A percentile compares a stretch with the other conserved stretches of the same genome.
phyloP scores from a whole-genome alignment of 768 basidiomycete genomes.

The Termitomyces sp. region DNA sequence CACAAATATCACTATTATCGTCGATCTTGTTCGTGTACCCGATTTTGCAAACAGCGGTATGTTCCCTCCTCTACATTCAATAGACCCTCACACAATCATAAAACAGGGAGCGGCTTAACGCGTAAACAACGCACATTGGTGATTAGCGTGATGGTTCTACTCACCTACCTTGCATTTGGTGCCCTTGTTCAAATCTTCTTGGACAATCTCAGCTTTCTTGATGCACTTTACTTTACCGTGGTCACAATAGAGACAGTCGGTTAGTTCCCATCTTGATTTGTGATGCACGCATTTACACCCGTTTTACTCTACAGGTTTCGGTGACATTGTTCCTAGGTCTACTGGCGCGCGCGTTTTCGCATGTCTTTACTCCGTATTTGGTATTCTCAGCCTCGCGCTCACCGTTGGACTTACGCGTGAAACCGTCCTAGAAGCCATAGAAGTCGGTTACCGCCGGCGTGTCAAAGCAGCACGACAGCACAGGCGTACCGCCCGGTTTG shows the following conservation, averaged over 20 bases:
- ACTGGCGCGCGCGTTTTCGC: constrained; percentile 54
- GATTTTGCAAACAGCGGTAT: constrained; percentile 63
- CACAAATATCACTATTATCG: constrained; percentile 63
- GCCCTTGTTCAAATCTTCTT: constrained; percentile 53
- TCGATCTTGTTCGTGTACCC: constrained; percentile 53
- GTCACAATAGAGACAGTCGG: constrained; percentile 69
- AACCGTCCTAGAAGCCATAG: constrained; percentile 67
- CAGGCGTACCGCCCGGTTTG: constrained; percentile 36
- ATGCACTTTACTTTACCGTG: constrained; percentile 75
- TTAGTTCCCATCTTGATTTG: constrained; percentile 14
- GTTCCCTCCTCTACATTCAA: constrained; percentile 11
- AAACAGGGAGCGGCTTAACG: constrained; percentile 71
- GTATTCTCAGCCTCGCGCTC: constrained; percentile 60
- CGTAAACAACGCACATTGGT: constrained; percentile 76
- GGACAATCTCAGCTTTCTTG: constrained; percentile 55
- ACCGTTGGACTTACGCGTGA: constrained; percentile 64
- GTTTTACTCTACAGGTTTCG: constrained; percentile 46
- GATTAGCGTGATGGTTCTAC: constrained; percentile 69
- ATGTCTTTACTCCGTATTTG: constrained; percentile 52
- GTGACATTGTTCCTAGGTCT: constrained; percentile 59
- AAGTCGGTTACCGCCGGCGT: constrained; percentile 58
- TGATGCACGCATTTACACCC: constrained; percentile 2
- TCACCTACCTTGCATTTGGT: constrained; percentile 72
- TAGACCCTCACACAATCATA: neutral
- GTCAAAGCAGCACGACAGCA: constrained; percentile 39